Evolutionary conservation across 2,329 filamentous ascomycete genomes (phyloP).

Genomic region (Nakataea oryzae): DNA sequence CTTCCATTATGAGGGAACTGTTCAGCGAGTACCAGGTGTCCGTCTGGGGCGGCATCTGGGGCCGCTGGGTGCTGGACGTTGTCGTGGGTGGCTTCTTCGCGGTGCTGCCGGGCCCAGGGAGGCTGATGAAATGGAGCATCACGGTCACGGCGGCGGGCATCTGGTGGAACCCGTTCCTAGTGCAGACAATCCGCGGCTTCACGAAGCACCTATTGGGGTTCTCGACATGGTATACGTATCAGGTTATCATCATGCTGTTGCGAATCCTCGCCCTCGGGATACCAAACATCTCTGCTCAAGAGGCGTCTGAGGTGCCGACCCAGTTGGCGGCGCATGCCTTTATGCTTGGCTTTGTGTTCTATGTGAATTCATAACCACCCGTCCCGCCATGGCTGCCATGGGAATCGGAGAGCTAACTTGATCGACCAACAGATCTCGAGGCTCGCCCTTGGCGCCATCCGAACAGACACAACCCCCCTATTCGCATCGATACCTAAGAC

Average conservation of each 20-base stretch:
- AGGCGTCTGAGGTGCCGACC: conserved; percentile 24
- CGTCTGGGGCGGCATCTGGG: not conserved
- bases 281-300: conserved; percentile 20
- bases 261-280: conserved; percentile 39
- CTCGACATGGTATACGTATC: conserved; percentile 55
- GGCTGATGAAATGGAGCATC: conserved; percentile 36
- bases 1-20: conserved; percentile 19
- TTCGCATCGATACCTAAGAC: conserved; percentile 25
- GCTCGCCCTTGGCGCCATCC: conserved; percentile 33
- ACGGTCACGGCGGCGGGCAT: conserved; percentile 37
- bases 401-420: not conserved
- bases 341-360: conserved; percentile 38
- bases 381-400: too few relatives aligned
- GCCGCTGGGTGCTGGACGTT: not conserved
- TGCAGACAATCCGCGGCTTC: conserved; percentile 48
- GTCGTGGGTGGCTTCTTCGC: conserved; percentile 17
- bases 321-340: conserved; percentile 43
- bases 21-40: conserved; percentile 1
- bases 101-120: conserved; percentile 27
- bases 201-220: conserved; percentile 50
- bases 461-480: conserved; percentile 45
- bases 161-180: conserved; percentile 62
- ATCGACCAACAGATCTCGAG: conserved; percentile 28
- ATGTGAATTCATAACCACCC: conserved; percentile 31
- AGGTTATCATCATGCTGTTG: conserved; percentile 45